phyloP scores from a whole-genome alignment of 2,329 filamentous ascomycete species.

The Colletotrichum noveboracense region DNA sequence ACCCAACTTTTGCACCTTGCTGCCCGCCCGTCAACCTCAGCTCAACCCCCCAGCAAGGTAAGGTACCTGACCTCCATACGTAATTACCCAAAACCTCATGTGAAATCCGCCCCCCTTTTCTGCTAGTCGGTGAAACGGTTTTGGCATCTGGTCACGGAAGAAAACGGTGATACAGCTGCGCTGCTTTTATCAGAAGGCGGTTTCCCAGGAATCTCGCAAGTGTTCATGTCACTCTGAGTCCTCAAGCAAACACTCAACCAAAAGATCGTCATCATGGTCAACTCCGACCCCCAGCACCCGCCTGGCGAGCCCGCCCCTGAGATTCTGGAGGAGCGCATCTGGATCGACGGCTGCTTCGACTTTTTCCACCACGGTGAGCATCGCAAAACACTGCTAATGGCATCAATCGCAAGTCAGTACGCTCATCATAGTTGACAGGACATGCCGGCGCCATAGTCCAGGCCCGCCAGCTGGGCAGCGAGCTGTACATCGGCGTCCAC shows the following conservation, averaged over 20 bases:
- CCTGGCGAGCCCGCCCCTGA: conserved; percentile 57
- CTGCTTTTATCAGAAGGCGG: neutral
- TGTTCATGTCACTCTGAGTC: neutral
- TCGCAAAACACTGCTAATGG: neutral
- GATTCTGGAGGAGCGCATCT: conserved; percentile 76
- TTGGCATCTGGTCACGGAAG: neutral
- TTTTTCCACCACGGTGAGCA: conserved; percentile 91
- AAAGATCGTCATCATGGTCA: conserved; percentile 19
- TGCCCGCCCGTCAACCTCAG: neutral
- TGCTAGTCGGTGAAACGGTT: conserved; percentile 16
- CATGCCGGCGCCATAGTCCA: conserved; percentile 98
- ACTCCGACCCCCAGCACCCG: conserved; percentile 30
- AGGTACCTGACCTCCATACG: neutral
- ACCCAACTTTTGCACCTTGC: neutral
- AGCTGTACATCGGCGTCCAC: conserved; percentile 92
- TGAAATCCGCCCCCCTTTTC: conserved; percentile 1
- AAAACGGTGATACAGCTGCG: neutral
- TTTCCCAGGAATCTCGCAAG: neutral
- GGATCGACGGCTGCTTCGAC: conserved; percentile 99
- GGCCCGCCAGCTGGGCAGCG: conserved; percentile 86
- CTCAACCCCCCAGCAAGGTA: neutral
- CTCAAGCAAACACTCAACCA: neutral
- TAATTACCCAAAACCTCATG: conserved; percentile 3
- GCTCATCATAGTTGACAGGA: conserved; percentile 53
- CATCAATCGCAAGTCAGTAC: neutral